These are phyloP conservation scores for Irpex rosettiformis DNA, from an alignment of 1,284 basidiomycete species.

Conservation along the genomic window DNA sequence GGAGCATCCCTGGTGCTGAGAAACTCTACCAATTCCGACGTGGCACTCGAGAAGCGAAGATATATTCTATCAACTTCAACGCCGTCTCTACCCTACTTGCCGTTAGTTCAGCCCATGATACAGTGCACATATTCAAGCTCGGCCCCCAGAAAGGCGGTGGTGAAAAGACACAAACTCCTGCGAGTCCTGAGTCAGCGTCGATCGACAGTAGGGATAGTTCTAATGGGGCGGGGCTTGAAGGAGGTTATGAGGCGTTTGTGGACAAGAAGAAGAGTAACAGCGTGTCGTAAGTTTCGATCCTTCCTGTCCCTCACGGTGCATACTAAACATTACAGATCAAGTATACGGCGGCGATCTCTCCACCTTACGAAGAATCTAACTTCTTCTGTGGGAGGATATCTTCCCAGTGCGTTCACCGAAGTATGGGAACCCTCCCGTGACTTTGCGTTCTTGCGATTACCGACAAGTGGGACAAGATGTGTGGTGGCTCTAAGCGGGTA, in stretches of 20 bases:
- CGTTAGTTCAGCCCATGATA: conserved; percentile 91
- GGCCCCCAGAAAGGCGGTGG: conserved; percentile 32
- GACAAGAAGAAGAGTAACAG: conserved; percentile 60
- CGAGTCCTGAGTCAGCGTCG: conserved; percentile 56
- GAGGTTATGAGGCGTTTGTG: conserved; percentile 74
- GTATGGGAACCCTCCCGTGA: conserved; percentile 97
- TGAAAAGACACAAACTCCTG: conserved; percentile 24
- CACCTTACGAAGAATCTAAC: conserved; percentile 80
- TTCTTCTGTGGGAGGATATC: conserved; percentile 83
- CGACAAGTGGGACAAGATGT: conserved; percentile 76
- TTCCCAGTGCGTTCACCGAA: conserved; percentile 89
- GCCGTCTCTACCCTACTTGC: conserved; percentile 79
- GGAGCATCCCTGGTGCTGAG: conserved; percentile 87
- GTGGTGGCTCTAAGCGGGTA: conserved; percentile 86
- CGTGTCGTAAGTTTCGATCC: conserved; percentile 30
- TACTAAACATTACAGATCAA: conserved; percentile 36
- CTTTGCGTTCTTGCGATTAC: conserved; percentile 90
- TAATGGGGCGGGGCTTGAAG: conserved; percentile 45
- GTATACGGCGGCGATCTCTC: conserved; percentile 68
- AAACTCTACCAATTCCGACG: conserved; percentile 94
- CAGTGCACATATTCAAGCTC: conserved; percentile 96
- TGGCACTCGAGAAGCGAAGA: conserved; percentile 83
- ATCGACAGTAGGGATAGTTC: conserved; percentile 61
- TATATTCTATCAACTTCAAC: conserved; percentile 94
- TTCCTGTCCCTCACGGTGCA: not conserved